phyloP scores from a whole-genome alignment of 176 grass and related monocot genomes.

The Ananas comosus region DNA sequence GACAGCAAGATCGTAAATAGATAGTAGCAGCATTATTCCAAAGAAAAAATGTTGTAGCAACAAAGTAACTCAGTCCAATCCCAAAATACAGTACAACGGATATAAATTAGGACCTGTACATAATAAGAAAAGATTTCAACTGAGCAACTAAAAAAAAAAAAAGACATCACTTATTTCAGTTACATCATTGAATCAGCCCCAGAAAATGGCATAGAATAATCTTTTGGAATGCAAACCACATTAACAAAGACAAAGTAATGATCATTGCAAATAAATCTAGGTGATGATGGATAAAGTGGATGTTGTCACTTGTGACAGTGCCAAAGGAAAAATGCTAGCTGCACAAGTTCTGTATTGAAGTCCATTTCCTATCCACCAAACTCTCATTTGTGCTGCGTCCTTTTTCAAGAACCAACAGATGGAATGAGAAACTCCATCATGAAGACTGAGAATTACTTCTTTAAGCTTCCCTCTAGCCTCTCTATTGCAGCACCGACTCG shows the following conservation, averaged over 20 bases:
- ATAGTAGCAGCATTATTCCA: too few relatives aligned
- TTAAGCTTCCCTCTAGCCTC: conserved; percentile 60
- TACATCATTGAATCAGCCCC: too few relatives aligned
- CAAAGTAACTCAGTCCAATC: too few relatives aligned
- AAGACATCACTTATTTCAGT: too few relatives aligned
- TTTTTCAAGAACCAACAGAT: not conserved
- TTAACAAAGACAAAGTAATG: not conserved
- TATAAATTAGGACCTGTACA: too few relatives aligned
- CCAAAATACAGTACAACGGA: too few relatives aligned
- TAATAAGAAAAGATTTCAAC: too few relatives aligned
- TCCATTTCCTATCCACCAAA: not conserved
- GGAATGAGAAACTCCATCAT: not conserved
- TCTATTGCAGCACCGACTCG: conserved; percentile 79
- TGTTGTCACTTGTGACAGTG: not conserved
- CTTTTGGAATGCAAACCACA: too few relatives aligned
- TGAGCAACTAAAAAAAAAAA: too few relatives aligned
- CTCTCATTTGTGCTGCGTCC: not conserved
- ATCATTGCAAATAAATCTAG: not conserved
- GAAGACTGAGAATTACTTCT: conserved; percentile 34
- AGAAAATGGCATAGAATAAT: too few relatives aligned
- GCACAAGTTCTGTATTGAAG: not conserved
- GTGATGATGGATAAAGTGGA: not conserved
- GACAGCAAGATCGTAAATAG: too few relatives aligned
- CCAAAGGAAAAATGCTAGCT: not conserved
- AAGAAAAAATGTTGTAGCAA: too few relatives aligned